Base-by-base conservation (phyloP, 2,329 filamentous ascomycete species). In the Rhinocladiella mackenziei region DNA sequence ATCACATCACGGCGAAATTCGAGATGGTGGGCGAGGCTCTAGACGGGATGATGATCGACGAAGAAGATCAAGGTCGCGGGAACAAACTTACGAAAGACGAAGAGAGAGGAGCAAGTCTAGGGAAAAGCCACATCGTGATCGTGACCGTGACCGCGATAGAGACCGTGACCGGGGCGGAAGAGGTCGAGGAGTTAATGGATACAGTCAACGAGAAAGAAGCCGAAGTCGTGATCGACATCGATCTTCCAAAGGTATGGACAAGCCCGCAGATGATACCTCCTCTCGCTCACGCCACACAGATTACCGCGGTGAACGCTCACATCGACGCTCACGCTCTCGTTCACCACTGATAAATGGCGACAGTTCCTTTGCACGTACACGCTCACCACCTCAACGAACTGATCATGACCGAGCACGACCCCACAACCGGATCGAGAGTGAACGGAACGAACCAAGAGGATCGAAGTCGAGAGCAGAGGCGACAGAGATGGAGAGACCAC, bases 41-140 rank as follows among this genome's bases (percentile, higher is more conserved):
- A 38, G 47, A 36, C 32, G 41, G 7, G 45, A 51, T 8, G 59
- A 53, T 8, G 53, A 49, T 18, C 45, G 43, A 9, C 48, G 53
- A 19, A 48, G 31, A 25, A 41, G 51, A 31, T 56, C 53, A 8
- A 52, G 51, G 22, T 55, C 56, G 15, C 35, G 47, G 40, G 50
- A 54, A 7, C 35, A 28, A n/a, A n/a, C n/a, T 5, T 14, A 42
- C n/a, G 65, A 68, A 20, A 65, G 64, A 53, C 60, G 67, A 40
- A 59, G 63, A 49, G 66, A 71, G 29, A 60, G 65, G 43, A 71
- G 67, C 56, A 62, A 65, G 54, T 72, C 70, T 26, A 61, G 64
- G 49, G 68, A 71, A 43, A 61, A 64, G 43, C 59, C 40, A 18
- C 35, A 46, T 30, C 41, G 40, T 8, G 45, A 55, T 25, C 49